These are phyloP conservation scores for Mycosphaerella arachidis DNA, from an alignment of 2,329 filamentous ascomycete species.

Conservation along the genomic window DNA sequence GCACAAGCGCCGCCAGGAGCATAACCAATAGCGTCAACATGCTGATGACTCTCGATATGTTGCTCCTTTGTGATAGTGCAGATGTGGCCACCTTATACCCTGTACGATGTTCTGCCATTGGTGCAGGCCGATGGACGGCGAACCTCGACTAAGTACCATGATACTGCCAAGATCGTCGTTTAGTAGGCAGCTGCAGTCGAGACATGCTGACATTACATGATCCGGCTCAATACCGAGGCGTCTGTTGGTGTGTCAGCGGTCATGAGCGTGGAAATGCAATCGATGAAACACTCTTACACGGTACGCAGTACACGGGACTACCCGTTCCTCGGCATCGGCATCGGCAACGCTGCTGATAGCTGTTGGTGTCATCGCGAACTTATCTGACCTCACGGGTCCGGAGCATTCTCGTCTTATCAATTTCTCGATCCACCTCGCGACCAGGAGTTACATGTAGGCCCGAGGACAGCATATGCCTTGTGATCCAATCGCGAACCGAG, in stretches of 20 bases:
- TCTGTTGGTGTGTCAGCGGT: too few species aligned
- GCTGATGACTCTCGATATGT: conserved; percentile 12
- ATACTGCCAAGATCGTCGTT: background rate
- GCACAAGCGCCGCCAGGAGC: conserved; percentile 22
- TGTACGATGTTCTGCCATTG: background rate
- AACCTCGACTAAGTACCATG: background rate
- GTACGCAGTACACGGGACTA: background rate
- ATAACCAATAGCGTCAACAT: conserved; percentile 18
- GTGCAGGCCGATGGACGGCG: background rate
- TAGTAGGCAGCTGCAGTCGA: too few species aligned
- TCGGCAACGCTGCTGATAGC: background rate
- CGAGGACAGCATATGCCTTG: background rate
- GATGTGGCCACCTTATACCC: background rate
- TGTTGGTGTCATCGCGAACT: background rate
- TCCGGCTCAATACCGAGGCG: too few species aligned
- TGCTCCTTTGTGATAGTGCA: conserved; percentile 10
- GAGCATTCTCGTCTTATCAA: background rate
- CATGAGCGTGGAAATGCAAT: too few species aligned
- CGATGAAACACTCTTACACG: background rate
- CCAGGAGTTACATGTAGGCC: background rate
- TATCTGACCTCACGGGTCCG: background rate
- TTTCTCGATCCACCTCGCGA: background rate
- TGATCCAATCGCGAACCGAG: background rate
- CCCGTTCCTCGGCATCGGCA: background rate
- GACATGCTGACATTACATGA: too few species aligned